Evolutionary conservation across 176 grass and related monocot genomes (phyloP).

Genomic region (Avena sativa): DNA sequence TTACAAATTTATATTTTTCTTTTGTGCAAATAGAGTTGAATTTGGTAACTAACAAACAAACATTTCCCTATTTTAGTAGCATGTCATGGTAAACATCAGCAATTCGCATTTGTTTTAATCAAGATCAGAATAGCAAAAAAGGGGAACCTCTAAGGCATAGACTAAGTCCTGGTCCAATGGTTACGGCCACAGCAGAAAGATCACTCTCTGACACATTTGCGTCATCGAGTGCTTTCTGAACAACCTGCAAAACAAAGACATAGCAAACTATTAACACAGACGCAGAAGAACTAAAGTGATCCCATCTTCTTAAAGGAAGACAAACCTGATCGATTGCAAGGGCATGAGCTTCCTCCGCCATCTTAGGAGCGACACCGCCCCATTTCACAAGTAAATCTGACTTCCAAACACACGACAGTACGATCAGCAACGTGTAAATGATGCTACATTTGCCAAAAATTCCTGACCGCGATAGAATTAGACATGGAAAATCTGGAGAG

Average conservation of each 20-base stretch:
- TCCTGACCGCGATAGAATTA: not conserved
- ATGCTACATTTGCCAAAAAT: not conserved
- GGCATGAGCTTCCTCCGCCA: slow-evolving; percentile 92
- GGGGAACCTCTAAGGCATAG: slow-evolving; percentile 86
- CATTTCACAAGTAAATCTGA: slow-evolving; percentile 86
- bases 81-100: not conserved
- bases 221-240: slow-evolving; percentile 75
- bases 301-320: slow-evolving; percentile 23
- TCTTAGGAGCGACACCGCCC: slow-evolving; percentile 90
- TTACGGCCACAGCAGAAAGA: slow-evolving; percentile 89
- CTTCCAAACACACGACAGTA: slow-evolving; percentile 45
- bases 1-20: too few relatives aligned
- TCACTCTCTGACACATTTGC: slow-evolving; percentile 74
- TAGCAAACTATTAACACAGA: slow-evolving; percentile 3
- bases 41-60: not conserved
- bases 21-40: not conserved
- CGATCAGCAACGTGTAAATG: not conserved
- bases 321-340: slow-evolving; percentile 84
- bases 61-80: not conserved
- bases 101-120: not conserved
- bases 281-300: not conserved
- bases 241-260: slow-evolving; percentile 63
- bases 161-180: slow-evolving; percentile 91
- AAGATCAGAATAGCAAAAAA: not conserved
- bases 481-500: not conserved